phyloP scores from a whole-genome alignment of 2,329 filamentous ascomycete species.

The Pseudocercospora vitis region DNA sequence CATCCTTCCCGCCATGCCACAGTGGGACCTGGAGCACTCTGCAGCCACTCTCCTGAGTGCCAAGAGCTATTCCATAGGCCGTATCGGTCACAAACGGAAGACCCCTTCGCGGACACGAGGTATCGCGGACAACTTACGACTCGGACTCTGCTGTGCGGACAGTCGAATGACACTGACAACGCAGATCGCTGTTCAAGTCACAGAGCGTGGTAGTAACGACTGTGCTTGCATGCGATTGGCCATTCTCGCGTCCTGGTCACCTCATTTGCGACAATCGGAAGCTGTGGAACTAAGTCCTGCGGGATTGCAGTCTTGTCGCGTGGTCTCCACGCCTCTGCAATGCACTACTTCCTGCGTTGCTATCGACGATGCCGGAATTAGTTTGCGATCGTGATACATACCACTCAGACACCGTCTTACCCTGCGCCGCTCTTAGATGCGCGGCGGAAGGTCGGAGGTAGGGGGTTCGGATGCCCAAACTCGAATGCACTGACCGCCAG shows the following conservation, averaged over 20 bases:
- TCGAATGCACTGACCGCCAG: background rate
- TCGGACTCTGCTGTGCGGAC: background rate
- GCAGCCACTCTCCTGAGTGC: background rate
- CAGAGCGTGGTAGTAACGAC: too few species aligned
- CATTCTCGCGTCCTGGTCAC: background rate
- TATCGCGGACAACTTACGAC: background rate
- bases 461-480: background rate
- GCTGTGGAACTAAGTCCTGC: background rate
- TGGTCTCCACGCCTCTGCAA: background rate
- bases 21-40: background rate
- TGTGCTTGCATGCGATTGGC: background rate
- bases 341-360: background rate
- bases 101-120: background rate
- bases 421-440: too few species aligned
- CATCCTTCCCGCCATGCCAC: slow-evolving; percentile 5
- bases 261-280: too few species aligned
- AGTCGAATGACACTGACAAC: background rate
- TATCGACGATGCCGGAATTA: slow-evolving; percentile 1
- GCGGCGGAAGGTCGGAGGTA: background rate
- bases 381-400: background rate
- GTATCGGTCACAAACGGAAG: background rate
- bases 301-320: background rate
- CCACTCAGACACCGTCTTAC: too few species aligned
- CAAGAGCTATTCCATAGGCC: background rate
- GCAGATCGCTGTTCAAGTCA: too few species aligned